Evolutionary conservation across 345 rosid species (phyloP).

Genomic region (Hypericum androsaemum): DNA sequence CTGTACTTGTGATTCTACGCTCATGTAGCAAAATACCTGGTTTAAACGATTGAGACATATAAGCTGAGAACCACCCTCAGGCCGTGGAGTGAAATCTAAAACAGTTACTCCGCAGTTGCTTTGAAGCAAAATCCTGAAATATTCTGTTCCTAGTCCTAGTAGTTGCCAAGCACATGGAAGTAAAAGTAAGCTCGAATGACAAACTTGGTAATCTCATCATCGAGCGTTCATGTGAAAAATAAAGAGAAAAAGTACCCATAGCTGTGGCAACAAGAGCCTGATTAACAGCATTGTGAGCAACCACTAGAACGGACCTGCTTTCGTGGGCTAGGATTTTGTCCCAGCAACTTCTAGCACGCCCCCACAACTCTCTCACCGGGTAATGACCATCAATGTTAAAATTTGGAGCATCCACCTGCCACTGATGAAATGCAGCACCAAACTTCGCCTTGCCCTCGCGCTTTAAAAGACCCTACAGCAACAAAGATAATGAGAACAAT

Average conservation of each 20-base stretch:
- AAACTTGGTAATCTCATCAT: background rate
- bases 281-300: conserved; percentile 93
- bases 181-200: background rate
- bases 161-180: background rate
- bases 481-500: background rate
- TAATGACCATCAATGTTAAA: conserved; percentile 76
- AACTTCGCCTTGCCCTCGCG: conserved; percentile 74
- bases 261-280: conserved; percentile 90
- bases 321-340: conserved; percentile 52
- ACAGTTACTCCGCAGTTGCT: conserved; percentile 94
- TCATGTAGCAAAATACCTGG: conserved; percentile 36
- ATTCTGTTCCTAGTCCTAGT: conserved; percentile 69
- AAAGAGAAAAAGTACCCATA: conserved; percentile 39
- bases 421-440: conserved; percentile 62
- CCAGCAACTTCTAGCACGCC: conserved; percentile 71
- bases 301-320: conserved; percentile 79
- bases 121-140: conserved; percentile 79
- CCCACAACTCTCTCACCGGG: conserved; percentile 90
- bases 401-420: conserved; percentile 81
- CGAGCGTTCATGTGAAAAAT: background rate
- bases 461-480: conserved; percentile 67
- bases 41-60: conserved; percentile 83
- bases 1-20: no score
- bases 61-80: conserved; percentile 59
- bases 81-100: conserved; percentile 58